Base-by-base conservation (phyloP, 225 moss, liverwort and hornwort genomes). In the Thuidium tamariscinum region DNA sequence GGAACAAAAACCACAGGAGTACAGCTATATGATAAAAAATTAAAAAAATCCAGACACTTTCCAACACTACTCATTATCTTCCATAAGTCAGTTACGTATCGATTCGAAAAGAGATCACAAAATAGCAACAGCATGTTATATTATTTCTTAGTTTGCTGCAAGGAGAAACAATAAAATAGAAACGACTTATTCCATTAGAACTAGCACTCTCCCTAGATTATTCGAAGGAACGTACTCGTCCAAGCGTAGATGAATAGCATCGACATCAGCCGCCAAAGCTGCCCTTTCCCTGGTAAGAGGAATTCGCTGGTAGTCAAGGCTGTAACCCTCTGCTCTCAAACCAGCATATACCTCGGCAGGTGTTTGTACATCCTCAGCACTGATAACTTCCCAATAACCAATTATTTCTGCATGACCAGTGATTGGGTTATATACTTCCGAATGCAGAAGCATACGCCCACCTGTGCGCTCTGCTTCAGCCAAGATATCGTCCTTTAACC, bases 241-340 rank as follows among this genome's bases (percentile, higher is more conserved):
- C 86, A 99, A 89, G 63, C 95, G 96, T 91, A 88, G 91, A 88
- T 97, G 95, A 84, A 97, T 93, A 39, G 95, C 96, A 93, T 99
- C 99, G 44, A 99, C 95, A 89, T 99, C 99, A 80, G 91, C 91
- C 63, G 96, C 88, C 79, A 96, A 84, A 68, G 99, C 97, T 88
- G 95, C 95, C 88, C 99, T 94, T 86, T 99, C 99, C 85, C 99
- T 95, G 56, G 99, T 99, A 57, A 99, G 86, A 80, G 97, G 99
- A 86, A 99, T 93, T 77, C 99, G 95, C 87, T 93, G 91, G 88
- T 99, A 99, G 86, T 97, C 95, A 75, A 99, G 90, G 87, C 93
- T 93, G 67, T 91, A 99, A 55, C 99, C 97, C 86, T 94, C 96
- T 69, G 89, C 93, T 84, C 93, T 93, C 49, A 99, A 93, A 80